Evolutionary conservation across 805 yeast genomes (phyloP), one percentile per base, ranked within the genome.

Genomic region (Zygosaccharomyces lentus): DNA sequence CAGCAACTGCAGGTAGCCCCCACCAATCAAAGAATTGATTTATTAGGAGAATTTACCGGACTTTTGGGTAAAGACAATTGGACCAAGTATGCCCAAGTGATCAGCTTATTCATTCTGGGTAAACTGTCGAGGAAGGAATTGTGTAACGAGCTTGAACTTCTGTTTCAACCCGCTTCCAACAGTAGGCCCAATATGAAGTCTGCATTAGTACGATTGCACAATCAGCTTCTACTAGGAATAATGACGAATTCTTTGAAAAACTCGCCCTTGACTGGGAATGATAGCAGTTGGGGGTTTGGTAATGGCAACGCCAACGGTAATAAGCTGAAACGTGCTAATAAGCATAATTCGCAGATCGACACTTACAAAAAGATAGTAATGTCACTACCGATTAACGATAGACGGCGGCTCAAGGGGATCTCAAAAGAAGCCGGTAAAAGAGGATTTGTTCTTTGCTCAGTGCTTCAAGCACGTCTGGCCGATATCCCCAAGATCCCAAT

Each of bases 211-310:
- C 57, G 64, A 48, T 49, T 82, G 71, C 99, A 93, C 67, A 91
- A 91, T 67, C 88, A 86, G 60, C 71, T 91, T 37, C 67, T 91
- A 36, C 71, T 91, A 45, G 81, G 95, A 12, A 84, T 87, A 59
- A 72, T 90, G 52, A 89, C 96, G 19, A 91, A 90, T 65, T 78
- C 96, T 4, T 71, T 87, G 46, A 75, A 87, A 47, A 93, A 85
- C 50, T 80, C 84, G 8, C 95, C 95, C 0, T 70, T 75, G 6
- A 85, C 78, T 51, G 75, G 73, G 53, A 80, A 82, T 15, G 87
- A 80, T 53, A 75, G 74, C 48, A 59, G 72, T 1, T 71, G 76
- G 51, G 77, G 80, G 1, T 76, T 76, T 58, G 79, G 80, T 32
- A 72, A 66, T 44, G 69, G 69, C 48, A 66, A 68, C 35, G 66